Evolutionary conservation across 2,329 filamentous ascomycete genomes (phyloP).

Genomic region (Coniella vitis): DNA sequence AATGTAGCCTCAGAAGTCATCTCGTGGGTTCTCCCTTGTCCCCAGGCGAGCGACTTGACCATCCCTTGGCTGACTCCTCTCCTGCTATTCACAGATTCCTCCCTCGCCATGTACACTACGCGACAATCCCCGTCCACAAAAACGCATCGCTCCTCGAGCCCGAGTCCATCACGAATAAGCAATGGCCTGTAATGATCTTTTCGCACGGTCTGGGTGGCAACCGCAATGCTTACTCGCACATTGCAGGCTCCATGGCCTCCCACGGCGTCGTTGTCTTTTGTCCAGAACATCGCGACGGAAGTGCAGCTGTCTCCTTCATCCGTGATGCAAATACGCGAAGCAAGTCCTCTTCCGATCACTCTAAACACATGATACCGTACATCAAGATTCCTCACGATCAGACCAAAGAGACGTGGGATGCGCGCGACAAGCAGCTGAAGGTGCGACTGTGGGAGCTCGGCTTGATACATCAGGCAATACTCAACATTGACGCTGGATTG

Average conservation of each 20-base stretch:
- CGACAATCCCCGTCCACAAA: conserved; percentile 64
- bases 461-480: conserved; percentile 59
- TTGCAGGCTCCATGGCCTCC: conserved; percentile 71
- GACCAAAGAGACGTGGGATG: conserved; percentile 57
- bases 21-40: conserved; percentile 45
- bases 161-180: conserved; percentile 33
- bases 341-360: conserved; percentile 28
- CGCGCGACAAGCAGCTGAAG: conserved; percentile 63
- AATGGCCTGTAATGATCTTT: conserved; percentile 80
- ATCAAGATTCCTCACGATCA: conserved; percentile 53
- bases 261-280: conserved; percentile 76
- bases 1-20: conserved; percentile 50
- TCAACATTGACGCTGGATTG: conserved; percentile 55
- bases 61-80: conserved; percentile 6
- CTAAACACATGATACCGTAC: conserved; percentile 38
- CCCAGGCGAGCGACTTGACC: too few relatives aligned
- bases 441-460: conserved; percentile 76
- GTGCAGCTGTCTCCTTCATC: conserved; percentile 66
- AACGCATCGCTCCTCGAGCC: conserved; percentile 58
- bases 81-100: conserved; percentile 42
- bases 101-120: conserved; percentile 65
- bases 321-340: conserved; percentile 49
- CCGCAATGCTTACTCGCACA: conserved; percentile 78
- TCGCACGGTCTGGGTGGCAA: conserved; percentile 79
- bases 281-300: conserved; percentile 78